Evolutionary conservation across 2,329 filamentous ascomycete genomes (phyloP).

Genomic region (Harringtonia lauricola): DNA sequence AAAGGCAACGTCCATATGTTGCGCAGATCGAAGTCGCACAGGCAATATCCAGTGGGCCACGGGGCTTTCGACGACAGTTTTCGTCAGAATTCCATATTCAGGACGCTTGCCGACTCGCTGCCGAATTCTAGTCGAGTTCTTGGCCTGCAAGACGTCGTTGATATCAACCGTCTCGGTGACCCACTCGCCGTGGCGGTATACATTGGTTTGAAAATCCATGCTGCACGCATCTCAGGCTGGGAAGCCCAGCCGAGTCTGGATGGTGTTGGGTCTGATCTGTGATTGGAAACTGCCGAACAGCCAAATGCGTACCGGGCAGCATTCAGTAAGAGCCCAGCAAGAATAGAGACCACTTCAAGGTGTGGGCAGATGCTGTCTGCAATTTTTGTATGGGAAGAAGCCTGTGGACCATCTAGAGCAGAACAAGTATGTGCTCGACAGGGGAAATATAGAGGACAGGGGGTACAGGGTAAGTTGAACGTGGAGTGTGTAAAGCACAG

Average conservation of each 20-base stretch:
- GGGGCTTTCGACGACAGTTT: conserved; percentile 67
- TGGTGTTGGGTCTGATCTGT: not conserved
- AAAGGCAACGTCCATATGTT: conserved; percentile 74
- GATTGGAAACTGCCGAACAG: not conserved
- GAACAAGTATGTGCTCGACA: no score
- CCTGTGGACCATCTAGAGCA: no score
- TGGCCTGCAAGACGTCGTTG: conserved; percentile 28
- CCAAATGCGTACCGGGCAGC: conserved; percentile 1
- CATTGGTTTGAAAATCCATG: conserved; percentile 43
- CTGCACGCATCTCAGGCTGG: not conserved
- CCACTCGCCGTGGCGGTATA: conserved; percentile 44
- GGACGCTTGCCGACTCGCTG: conserved; percentile 29
- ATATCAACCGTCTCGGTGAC: conserved; percentile 41
- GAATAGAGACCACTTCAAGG: no score
- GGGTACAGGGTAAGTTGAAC: no score
- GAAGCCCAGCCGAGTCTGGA: not conserved
- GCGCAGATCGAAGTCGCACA: conserved; percentile 59
- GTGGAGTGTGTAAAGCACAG: no score
- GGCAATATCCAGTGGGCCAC: conserved; percentile 67
- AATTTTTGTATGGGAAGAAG: no score
- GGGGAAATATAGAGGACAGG: no score
- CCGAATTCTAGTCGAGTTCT: conserved; percentile 18
- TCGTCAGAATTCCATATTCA: conserved; percentile 61
- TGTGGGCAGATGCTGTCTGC: no score
- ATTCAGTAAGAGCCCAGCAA: conserved; percentile 1